Percentiles rank a stretch among this genome's conserved stretches.
Evolutionary conservation across 495 filamentous ascomycete species (phyloP).

Genomic region (Neurospora sp.): DNA sequence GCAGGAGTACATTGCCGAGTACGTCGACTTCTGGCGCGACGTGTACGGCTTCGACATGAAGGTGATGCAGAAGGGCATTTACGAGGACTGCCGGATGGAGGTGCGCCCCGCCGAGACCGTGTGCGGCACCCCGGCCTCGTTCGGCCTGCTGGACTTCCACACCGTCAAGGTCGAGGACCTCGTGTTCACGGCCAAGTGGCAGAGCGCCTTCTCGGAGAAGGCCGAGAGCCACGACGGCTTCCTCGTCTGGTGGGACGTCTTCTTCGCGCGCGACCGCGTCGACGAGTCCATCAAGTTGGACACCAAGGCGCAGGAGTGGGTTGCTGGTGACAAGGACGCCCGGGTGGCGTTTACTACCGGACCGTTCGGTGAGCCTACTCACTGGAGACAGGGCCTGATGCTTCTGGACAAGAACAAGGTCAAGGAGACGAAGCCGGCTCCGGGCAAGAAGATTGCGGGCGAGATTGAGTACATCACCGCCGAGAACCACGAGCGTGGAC

Average conservation of each 20-base stretch:
- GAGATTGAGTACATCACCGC: conserved; percentile 37
- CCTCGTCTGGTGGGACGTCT: conserved; percentile 72
- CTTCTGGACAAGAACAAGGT: conserved; percentile 28
- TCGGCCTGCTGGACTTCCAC: conserved; percentile 72
- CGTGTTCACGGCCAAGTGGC: conserved; percentile 61
- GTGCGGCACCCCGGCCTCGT: conserved; percentile 64
- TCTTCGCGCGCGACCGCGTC: conserved; percentile 47
- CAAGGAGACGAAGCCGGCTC: conserved; percentile 13
- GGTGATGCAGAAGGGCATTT: conserved; percentile 73
- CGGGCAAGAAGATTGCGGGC: conserved; percentile 28
- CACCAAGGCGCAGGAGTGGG: conserved; percentile 25
- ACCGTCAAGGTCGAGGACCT: conserved; percentile 64
- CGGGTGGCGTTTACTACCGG: conserved; percentile 66
- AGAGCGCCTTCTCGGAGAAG: conserved; percentile 22
- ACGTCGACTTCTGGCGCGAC: conserved; percentile 92
- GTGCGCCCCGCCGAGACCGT: conserved; percentile 69
- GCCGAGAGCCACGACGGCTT: conserved; percentile 60
- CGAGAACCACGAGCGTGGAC: conserved; percentile 37
- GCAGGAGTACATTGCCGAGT: conserved; percentile 81
- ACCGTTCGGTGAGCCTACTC: conserved; percentile 65
- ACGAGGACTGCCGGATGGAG: conserved; percentile 76
- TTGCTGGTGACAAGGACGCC: conserved; percentile 21
- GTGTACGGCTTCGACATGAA: conserved; percentile 97
- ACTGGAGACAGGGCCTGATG: conserved; percentile 77
- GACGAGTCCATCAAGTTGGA: conserved; percentile 8